phyloP scores from a whole-genome alignment of 1,284 basidiomycete genomes.

The Fomitopsis palustris region DNA sequence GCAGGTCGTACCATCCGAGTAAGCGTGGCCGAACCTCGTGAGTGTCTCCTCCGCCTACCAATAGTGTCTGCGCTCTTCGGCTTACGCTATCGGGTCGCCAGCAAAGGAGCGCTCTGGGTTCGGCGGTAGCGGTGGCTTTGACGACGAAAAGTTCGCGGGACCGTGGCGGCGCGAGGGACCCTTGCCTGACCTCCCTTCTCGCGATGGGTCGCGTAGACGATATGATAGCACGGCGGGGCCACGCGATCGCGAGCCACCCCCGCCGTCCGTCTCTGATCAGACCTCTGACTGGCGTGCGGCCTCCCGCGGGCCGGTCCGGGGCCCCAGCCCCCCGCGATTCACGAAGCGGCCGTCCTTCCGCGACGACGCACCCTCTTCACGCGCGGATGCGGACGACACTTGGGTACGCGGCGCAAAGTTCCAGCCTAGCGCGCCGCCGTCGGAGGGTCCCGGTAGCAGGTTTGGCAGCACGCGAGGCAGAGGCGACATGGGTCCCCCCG shows the following conservation, averaged over 20 bases:
- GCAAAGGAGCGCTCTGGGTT: constrained; percentile 72
- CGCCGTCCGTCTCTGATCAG: constrained; percentile 51
- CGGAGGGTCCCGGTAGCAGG: constrained; percentile 39
- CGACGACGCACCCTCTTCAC: constrained; percentile 39
- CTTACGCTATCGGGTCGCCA: constrained; percentile 24
- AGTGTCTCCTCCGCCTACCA: constrained; percentile 40
- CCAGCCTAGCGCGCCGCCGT: constrained; percentile 43
- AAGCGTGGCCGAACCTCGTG: constrained; percentile 94
- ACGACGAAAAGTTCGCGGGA: constrained; percentile 71
- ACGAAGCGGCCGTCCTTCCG: constrained; percentile 56
- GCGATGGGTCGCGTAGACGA: constrained; percentile 60
- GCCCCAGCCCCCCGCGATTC: constrained; percentile 33
- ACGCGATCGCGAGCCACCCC: constrained; percentile 36
- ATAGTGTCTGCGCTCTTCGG: neutral
- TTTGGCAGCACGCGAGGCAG: constrained; percentile 49
- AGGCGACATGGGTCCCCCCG: constrained; percentile 49
- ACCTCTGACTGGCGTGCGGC: constrained; percentile 67
- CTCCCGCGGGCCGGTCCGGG: constrained; percentile 45
- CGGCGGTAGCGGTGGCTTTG: constrained; percentile 38
- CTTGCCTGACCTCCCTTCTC: constrained; percentile 59
- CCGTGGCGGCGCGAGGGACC: constrained; percentile 91
- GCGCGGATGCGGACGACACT: constrained; percentile 73
- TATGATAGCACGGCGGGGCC: constrained; percentile 47
- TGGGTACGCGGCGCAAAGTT: constrained; percentile 75
- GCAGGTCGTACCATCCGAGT: constrained; percentile 83